Percentiles rank a stretch among this genome's conserved stretches.
These are phyloP conservation scores for Cyclocybe cylindracea DNA, from an alignment of 768 basidiomycete species.

Conservation along the genomic window DNA sequence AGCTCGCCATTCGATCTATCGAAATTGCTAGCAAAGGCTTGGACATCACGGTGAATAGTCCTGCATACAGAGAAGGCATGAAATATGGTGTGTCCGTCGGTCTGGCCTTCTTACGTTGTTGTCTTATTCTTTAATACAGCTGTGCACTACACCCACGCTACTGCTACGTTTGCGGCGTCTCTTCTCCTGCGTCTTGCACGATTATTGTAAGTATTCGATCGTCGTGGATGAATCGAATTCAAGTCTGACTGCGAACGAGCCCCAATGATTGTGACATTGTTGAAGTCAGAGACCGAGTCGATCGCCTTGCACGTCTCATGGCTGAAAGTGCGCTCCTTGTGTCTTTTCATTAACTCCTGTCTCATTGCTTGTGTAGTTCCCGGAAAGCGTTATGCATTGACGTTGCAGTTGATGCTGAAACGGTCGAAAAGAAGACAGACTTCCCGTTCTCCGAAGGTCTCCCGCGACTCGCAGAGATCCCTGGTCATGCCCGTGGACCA, in stretches of 20 bases:
- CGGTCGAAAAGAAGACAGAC: constrained; percentile 63
- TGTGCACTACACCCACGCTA: constrained; percentile 89
- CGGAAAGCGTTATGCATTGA: constrained; percentile 89
- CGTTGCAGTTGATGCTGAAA: constrained; percentile 88
- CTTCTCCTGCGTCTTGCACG: constrained; percentile 85
- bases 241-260: constrained; percentile 36
- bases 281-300: constrained; percentile 76
- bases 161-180: constrained; percentile 91
- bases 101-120: background rate
- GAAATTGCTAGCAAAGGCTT: constrained; percentile 77
- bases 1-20: constrained; percentile 82
- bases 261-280: constrained; percentile 81
- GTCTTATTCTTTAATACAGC: constrained; percentile 41
- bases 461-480: constrained; percentile 55
- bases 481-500: constrained; percentile 49
- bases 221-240: background rate
- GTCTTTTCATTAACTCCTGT: background rate
- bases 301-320: constrained; percentile 74
- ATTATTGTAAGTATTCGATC: constrained; percentile 67
- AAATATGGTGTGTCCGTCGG: constrained; percentile 69
- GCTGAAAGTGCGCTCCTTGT: constrained; percentile 62
- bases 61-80: constrained; percentile 87
- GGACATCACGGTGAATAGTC: constrained; percentile 83
- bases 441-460: constrained; percentile 61
- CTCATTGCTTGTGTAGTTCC: constrained; percentile 58